phyloP scores from a whole-genome alignment of 2,329 filamentous ascomycete genomes.

The Hypomyces perniciosus region DNA sequence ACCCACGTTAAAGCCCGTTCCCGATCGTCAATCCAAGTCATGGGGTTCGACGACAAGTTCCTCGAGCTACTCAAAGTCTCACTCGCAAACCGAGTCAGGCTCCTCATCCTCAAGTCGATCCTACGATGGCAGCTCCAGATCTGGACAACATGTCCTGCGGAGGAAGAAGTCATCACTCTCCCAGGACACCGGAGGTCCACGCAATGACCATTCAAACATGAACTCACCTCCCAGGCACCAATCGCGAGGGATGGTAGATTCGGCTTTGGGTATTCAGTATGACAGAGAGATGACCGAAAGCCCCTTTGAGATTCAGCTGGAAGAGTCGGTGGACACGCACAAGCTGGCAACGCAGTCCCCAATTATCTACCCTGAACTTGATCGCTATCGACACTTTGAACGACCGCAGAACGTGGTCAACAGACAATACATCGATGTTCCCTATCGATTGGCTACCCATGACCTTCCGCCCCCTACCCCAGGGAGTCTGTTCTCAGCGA shows the following conservation, averaged over 20 bases:
- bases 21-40: constrained; percentile 39
- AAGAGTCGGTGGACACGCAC: constrained; percentile 37
- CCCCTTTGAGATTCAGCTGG: constrained; percentile 37
- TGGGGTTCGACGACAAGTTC: constrained; percentile 33
- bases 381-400: constrained; percentile 50
- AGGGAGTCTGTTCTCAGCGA: constrained; percentile 45
- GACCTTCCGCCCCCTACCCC: constrained; percentile 63
- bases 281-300: constrained; percentile 39
- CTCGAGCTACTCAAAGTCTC: constrained; percentile 26
- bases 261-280: constrained; percentile 28
- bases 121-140: constrained; percentile 26
- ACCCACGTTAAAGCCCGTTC: constrained; percentile 13
- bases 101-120: constrained; percentile 30
- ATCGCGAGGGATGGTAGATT: constrained; percentile 31
- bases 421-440: constrained; percentile 38
- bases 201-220: constrained; percentile 32
- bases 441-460: constrained; percentile 55
- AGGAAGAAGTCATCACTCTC: constrained; percentile 45
- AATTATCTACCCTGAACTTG: constrained; percentile 53
- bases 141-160: constrained; percentile 39
- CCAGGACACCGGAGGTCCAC: constrained; percentile 29
- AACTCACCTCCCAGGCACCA: constrained; percentile 37
- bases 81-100: constrained; percentile 27
- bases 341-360: constrained; percentile 35
- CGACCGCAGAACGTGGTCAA: constrained; percentile 30